Conservation (phyloP, 2,329 filamentous ascomycete species). For the Hypoxylon sp. region DNA sequence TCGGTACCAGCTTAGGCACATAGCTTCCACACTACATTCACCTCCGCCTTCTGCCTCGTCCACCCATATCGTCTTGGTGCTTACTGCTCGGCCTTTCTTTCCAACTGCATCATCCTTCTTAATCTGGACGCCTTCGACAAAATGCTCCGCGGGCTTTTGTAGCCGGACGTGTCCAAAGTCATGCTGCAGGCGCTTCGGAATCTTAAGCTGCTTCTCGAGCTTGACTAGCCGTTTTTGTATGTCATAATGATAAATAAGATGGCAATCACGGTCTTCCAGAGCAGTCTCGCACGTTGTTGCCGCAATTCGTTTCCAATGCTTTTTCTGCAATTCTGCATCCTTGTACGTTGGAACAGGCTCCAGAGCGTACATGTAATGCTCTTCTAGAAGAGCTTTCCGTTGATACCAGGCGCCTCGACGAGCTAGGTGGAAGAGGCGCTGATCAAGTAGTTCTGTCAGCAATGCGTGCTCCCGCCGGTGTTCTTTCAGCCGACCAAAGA, state of each 20-base stretch:
- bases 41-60: slow-evolving; percentile 76
- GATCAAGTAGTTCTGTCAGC: slow-evolving; percentile 79
- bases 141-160: slow-evolving; percentile 79
- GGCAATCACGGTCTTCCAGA: slow-evolving; percentile 87
- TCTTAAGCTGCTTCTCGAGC: slow-evolving; percentile 84
- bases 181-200: slow-evolving; percentile 88
- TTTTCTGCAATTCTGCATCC: slow-evolving; percentile 72
- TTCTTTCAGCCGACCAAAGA: slow-evolving; percentile 85
- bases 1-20: slow-evolving; percentile 92
- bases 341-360: slow-evolving; percentile 57
- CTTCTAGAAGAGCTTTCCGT: slow-evolving; percentile 91
- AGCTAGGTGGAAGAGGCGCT: slow-evolving; percentile 86
- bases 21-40: slow-evolving; percentile 90
- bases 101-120: slow-evolving; percentile 66
- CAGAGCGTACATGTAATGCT: slow-evolving; percentile 87
- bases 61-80: slow-evolving; percentile 87
- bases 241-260: slow-evolving; percentile 93
- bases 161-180: slow-evolving; percentile 90
- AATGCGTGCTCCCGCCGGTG: slow-evolving; percentile 81
- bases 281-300: slow-evolving; percentile 86
- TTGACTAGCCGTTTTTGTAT: slow-evolving; percentile 94
- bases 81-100: slow-evolving; percentile 59
- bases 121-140: slow-evolving; percentile 81
- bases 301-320: slow-evolving; percentile 83
- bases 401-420: slow-evolving; percentile 95